Conservation (phyloP, 1,284 basidiomycete species). For the Irpex sp. region DNA sequence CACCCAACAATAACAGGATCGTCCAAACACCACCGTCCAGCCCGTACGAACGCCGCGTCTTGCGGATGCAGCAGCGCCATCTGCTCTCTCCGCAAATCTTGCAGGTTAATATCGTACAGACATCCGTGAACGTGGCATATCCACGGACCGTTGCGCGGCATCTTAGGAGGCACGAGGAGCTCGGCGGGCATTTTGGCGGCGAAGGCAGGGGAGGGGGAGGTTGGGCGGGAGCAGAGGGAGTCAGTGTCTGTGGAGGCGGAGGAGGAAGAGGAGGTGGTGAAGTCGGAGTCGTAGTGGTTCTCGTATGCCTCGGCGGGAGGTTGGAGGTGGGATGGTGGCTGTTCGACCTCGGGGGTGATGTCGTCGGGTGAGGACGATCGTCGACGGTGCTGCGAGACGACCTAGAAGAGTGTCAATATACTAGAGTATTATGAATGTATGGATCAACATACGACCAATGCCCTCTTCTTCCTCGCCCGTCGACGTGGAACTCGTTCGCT, state of each 20-base stretch:
- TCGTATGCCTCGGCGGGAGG: not conserved
- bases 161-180: not conserved
- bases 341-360: not conserved
- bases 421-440: not conserved
- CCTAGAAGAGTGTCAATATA: not conserved
- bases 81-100: not conserved
- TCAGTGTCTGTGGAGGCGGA: not conserved
- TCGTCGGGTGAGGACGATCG: too few species aligned
- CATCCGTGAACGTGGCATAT: not conserved
- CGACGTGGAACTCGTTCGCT: not conserved
- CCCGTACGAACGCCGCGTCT: too few species aligned
- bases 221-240: not conserved
- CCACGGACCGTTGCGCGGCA: not conserved
- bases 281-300: not conserved
- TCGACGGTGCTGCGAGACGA: too few species aligned
- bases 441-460: not conserved
- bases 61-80: not conserved
- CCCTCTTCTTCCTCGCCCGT: not conserved
- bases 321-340: not conserved
- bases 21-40: too few species aligned
- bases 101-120: not conserved
- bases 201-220: not conserved
- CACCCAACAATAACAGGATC: too few species aligned
- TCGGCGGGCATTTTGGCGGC: not conserved
- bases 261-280: not conserved